Evolutionary conservation across 805 yeast genomes (phyloP).

Genomic region (Candida maesae): DNA sequence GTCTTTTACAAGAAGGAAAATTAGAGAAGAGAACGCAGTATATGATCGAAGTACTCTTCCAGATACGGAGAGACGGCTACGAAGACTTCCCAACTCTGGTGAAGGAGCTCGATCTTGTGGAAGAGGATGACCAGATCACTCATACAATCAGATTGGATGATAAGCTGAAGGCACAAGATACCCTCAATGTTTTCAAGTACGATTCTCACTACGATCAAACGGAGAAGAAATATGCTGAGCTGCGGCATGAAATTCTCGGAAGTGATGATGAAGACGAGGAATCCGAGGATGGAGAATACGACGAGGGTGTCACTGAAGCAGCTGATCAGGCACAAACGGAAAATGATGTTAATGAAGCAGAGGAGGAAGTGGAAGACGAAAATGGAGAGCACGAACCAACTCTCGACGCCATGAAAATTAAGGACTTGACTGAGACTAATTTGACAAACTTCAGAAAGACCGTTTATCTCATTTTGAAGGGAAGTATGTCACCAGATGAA

Average conservation of each 20-base stretch:
- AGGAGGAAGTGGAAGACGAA: slow-evolving; percentile 28
- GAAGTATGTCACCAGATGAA: slow-evolving; percentile 89
- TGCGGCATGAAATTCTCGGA: slow-evolving; percentile 26
- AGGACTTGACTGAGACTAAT: slow-evolving; percentile 68
- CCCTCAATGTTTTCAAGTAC: slow-evolving; percentile 46
- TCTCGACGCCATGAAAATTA: slow-evolving; percentile 27
- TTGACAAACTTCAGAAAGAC: slow-evolving; percentile 64
- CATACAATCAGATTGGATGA: slow-evolving; percentile 57
- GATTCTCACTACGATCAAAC: slow-evolving; percentile 48
- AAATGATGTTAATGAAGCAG: neutral
- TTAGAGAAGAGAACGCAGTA: slow-evolving; percentile 41
- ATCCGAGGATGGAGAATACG: slow-evolving; percentile 6
- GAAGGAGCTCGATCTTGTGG: slow-evolving; percentile 55
- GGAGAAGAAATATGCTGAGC: slow-evolving; percentile 44
- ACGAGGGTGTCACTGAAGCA: slow-evolving; percentile 1
- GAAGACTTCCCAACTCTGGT: slow-evolving; percentile 36
- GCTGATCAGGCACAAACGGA: slow-evolving; percentile 34
- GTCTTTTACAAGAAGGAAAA: slow-evolving; percentile 52
- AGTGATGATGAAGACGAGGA: slow-evolving; percentile 41
- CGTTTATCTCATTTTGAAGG: slow-evolving; percentile 79
- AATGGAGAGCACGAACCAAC: slow-evolving; percentile 23
- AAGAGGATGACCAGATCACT: slow-evolving; percentile 55
- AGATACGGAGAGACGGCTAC: slow-evolving; percentile 43
- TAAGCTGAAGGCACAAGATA: slow-evolving; percentile 40
- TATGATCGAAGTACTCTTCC: slow-evolving; percentile 49